These are phyloP conservation scores for Ophiocordyceps robertsii DNA, from an alignment of 2,329 filamentous ascomycete genomes.

Conservation along the genomic window DNA sequence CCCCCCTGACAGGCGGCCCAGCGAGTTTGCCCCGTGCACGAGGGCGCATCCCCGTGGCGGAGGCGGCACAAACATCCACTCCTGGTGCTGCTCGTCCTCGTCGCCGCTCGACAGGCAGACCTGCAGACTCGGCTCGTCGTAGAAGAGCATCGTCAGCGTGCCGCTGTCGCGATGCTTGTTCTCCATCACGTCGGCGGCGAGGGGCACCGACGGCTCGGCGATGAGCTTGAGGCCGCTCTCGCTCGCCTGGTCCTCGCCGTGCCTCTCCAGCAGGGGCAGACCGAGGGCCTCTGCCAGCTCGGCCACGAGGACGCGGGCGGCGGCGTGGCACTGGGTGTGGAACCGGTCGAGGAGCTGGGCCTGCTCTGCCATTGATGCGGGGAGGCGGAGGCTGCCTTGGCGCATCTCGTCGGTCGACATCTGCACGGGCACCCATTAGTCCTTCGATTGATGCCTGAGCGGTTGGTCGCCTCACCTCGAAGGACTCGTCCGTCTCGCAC, in stretches of 20 bases:
- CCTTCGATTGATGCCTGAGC: too few species aligned
- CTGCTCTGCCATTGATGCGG: neutral
- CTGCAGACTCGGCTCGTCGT: neutral
- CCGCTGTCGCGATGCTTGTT: slow-evolving; percentile 1
- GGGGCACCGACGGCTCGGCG: neutral
- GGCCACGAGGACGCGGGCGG: neutral
- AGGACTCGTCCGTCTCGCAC: neutral
- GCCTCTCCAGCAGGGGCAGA: neutral
- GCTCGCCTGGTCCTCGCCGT: neutral
- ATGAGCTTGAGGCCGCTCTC: slow-evolving; percentile 1
- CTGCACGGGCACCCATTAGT: neutral
- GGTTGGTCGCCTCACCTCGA: neutral
- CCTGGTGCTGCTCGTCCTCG: neutral
- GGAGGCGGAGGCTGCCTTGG: neutral
- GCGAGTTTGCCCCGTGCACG: neutral
- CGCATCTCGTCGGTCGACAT: slow-evolving; percentile 1
- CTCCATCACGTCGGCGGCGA: neutral
- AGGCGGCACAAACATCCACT: neutral
- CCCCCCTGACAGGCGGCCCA: neutral
- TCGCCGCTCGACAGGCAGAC: neutral
- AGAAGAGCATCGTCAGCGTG: slow-evolving; percentile 1
- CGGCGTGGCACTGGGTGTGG: neutral
- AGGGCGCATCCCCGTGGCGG: neutral
- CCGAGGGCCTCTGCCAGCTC: neutral
- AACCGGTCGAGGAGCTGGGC: neutral